Percentiles rank a stretch among this genome's conserved stretches.
Conservation (phyloP, 768 basidiomycete species). For the Kwoniella botswanensis region DNA sequence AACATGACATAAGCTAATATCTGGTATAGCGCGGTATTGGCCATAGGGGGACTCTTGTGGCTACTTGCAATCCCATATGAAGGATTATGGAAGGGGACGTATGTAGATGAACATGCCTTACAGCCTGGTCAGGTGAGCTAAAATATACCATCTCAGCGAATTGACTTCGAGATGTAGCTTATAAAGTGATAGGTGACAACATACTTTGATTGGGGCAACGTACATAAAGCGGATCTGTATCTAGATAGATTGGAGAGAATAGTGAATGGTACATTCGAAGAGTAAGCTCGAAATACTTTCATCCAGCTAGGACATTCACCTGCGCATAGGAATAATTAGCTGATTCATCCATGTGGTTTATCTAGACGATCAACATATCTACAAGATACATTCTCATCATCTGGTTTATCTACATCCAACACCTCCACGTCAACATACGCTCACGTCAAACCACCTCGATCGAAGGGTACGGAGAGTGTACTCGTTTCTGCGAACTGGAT, state of each 20-base stretch:
- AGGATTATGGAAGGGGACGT: conserved; percentile 69
- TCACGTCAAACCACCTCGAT: conserved; percentile 77
- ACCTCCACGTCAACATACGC: conserved; percentile 75
- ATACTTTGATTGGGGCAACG: conserved; percentile 89
- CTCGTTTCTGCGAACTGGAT: conserved; percentile 90
- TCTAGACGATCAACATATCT: conserved; percentile 71
- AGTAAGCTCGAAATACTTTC: conserved; percentile 64
- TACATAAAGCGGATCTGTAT: conserved; percentile 82
- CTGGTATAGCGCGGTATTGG: conserved; percentile 62
- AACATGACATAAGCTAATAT: not conserved
- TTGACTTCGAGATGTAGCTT: not conserved
- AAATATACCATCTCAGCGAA: not conserved
- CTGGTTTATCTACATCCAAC: conserved; percentile 75
- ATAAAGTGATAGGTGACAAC: conserved; percentile 72
- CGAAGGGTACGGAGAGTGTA: conserved; percentile 92
- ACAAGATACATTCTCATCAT: conserved; percentile 69
- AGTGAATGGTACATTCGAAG: conserved; percentile 70
- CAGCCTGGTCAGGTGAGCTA: conserved; percentile 80
- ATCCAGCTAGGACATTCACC: not conserved
- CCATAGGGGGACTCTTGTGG: conserved; percentile 78
- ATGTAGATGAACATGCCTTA: conserved; percentile 94
- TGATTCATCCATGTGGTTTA: not conserved
- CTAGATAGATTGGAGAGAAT: conserved; percentile 72
- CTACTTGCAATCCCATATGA: conserved; percentile 75
- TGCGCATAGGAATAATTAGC: not conserved